Base-by-base conservation (phyloP, 176 grass and related monocot species). In the Elymus sibiricus region DNA sequence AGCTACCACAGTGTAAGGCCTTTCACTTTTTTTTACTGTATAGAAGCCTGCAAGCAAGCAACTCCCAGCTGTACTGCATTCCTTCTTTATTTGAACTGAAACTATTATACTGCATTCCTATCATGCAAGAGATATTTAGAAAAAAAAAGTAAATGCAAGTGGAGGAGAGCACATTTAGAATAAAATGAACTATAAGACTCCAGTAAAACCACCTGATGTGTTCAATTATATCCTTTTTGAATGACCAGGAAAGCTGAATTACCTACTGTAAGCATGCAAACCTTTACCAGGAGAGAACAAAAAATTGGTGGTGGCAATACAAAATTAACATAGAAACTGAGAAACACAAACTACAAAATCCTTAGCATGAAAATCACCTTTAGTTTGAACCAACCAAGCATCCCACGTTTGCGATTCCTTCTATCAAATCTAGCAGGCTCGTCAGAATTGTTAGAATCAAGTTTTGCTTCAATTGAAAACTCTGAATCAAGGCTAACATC, bases 321-420 rank as follows among this genome's bases (percentile, higher is more conserved):
- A 35, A 64, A 58, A 47, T 76, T n/a, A 39, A 78, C 31, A 78
- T 9, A 34, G 17, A 53, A 85, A 65, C 22, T 55, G 29, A 66
- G 24, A 12, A 55, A 53, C 21, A 81, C 64, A 78, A 40, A 34
- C 24, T 68, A 46, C 15, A 80, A 56, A 70, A 82, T 76, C 28
- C 27, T 71, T 61, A 86, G 14, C 72, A 75, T 7, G 53, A 71
- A 84, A 38, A 65, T 84, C 55, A 98, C 96, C 93, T 88, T 98
- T 70, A 95, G 67, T 90, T 95, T 98, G 78, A 98, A 93, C 96
- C 96, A 98, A 78, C 93, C 92, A 80, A 98, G 92, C 93, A 98
- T 98, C 77, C 96, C 96, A 31, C 91, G 93, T 71, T 82, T 95
- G 55, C 79, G 91, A 62, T 91, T 98, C 87, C 96, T 95, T 94